phyloP scores from a whole-genome alignment of 1,139 yeast species.

The Lodderomyces margitis region DNA sequence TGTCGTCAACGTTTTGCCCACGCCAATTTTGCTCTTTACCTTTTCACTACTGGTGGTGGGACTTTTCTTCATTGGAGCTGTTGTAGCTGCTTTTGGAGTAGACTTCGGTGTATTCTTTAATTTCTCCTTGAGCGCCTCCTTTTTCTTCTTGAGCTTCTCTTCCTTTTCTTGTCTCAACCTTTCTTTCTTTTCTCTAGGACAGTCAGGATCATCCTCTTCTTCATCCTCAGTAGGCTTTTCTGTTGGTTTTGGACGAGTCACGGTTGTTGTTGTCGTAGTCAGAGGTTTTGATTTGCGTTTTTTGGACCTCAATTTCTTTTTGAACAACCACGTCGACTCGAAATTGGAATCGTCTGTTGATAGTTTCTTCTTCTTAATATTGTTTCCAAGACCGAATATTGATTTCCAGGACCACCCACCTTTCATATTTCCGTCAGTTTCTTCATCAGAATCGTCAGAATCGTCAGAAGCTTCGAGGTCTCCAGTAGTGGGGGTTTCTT shows the following conservation, averaged over 20 bases:
- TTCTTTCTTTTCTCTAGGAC: slow-evolving; percentile 4
- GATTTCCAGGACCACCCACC: slow-evolving; percentile 1
- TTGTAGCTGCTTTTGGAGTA: background rate
- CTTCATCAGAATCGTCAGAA: background rate
- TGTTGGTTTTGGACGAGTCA: background rate
- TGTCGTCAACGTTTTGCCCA: background rate
- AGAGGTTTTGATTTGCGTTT: background rate
- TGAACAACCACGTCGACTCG: background rate
- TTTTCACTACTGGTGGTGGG: background rate
- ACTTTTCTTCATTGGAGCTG: no score
- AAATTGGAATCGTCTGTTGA: background rate
- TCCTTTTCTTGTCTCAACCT: background rate
- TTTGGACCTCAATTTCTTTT: background rate
- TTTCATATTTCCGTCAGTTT: background rate
- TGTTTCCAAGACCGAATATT: background rate
- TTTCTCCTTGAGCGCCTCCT: background rate
- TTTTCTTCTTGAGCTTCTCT: background rate
- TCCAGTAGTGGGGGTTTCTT: background rate
- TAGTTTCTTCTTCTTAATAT: background rate
- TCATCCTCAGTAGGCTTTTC: background rate
- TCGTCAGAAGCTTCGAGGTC: background rate
- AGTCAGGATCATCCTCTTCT: slow-evolving; percentile 6
- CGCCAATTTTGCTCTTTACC: no score
- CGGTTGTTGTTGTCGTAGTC: background rate
- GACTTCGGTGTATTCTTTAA: background rate